Evolutionary conservation across 495 filamentous ascomycete species (phyloP), one percentile per base, ranked within the genome.

Genomic region (Daldinia vernicosa): DNA sequence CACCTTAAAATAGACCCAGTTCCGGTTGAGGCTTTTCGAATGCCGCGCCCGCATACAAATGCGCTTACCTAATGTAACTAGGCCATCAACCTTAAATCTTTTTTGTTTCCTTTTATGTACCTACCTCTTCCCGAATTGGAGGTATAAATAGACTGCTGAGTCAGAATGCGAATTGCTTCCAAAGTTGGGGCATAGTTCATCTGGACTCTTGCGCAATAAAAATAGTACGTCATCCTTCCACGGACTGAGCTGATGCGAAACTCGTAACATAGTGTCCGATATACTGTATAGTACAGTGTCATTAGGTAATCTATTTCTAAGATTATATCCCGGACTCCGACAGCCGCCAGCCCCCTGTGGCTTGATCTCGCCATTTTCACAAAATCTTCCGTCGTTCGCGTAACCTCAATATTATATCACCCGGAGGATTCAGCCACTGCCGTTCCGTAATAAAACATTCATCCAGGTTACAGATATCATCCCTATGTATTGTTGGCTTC

Each of bases 321-420:
- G n/a, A n/a, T 50, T 33, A 14, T 45, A 27, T 19, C 57, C 47
- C 63, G 58, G 58, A 50, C 64, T 68, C 69, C 69, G 69, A 72
- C 60, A 72, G 64, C 69, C 69, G 69, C 30, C 52, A 71, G 35
- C 47, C 69, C 57, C 63, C 63, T 64, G 64, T 68, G 64, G 64
- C 64, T 67, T 68, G 69, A 72, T 67, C 60, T 68, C 69, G 64
- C 53, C 59, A 72, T 72, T 68, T 72, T 50, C 35, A 40, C 17
- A 17, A 56, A n/a, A 45, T n/a, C 43, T 71, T 62, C 35, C 69
- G 64, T 67, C 68, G 62, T 58, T 71, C 30, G 61, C 62, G 56
- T 56, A 61, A 71, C 40, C n/a, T n/a, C n/a, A 51, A 52, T 6
- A 30, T 22, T 40, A 52, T 53, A 66, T 66, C 30, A 65, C 39